Evolutionary conservation across 2,329 filamentous ascomycete genomes (phyloP), one percentile per base, ranked within the genome.

Genomic region (Verticillium longisporum): DNA sequence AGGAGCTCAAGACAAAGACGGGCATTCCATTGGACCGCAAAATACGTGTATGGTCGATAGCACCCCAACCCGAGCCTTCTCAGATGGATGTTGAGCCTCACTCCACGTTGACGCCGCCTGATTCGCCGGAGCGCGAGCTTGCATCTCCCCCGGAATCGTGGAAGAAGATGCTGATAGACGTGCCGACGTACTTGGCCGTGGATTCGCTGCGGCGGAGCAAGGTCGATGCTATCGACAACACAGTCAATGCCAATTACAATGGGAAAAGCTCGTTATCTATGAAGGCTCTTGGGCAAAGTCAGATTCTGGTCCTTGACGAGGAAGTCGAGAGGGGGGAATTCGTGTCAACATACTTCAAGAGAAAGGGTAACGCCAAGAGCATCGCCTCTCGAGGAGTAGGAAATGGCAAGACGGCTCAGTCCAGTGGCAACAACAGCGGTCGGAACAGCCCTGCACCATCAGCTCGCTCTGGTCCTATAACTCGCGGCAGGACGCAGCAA

Each of bases 221-320:
- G 32, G 45, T 63, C 10, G 41, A 58, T 57, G 63, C 76, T 36
- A 61, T 73, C 53, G 94, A 98, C 71, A 80, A 88, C 56, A 95
- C 91, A 0, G 77, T 77, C 61, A 88, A 96, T 67, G 67, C 78
- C 2, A 92, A 92, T 38, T 94, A 90, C 74, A 97, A 96, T 66
- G 92, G 92, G 14, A 82, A 77, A 26, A 80, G 85, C 62, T 86
- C 84, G 1, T 75, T 97, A 56, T 83, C 84, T 53, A 77, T 86
- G 60, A 83, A 87, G 57, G 87, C 88, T 1, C 79, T 97, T 26
- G 84, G 82, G n/a, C 84, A 86, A 36, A 88, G 91, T 64, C 86
- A 91, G 69, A 85, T 88, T 3, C 81, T 97, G 57, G 86, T 97
- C n/a, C 77, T 98, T 4, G 94, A 98, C 71, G 92, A 97, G 72